These are phyloP conservation scores for Rhodotorula sp. DNA, from an alignment of 1,284 basidiomycete genomes.

Conservation along the genomic window DNA sequence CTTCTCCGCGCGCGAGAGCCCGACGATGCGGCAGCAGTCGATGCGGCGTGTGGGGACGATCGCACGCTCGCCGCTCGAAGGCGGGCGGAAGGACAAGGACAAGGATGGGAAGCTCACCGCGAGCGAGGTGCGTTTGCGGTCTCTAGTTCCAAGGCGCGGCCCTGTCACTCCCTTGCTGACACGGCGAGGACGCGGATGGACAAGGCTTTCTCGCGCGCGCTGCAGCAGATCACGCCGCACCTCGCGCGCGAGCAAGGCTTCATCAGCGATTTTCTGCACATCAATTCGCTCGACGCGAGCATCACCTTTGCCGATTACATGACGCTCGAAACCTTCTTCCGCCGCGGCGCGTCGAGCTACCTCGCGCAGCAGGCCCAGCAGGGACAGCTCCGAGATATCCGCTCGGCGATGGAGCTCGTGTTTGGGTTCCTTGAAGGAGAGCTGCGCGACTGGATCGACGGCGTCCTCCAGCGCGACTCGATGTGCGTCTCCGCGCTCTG, in stretches of 20 bases:
- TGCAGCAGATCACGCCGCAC: slow-evolving; percentile 74
- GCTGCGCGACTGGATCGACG: slow-evolving; percentile 81
- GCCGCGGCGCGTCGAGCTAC: slow-evolving; percentile 76
- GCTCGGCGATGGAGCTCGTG: slow-evolving; percentile 87
- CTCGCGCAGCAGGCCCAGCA: slow-evolving; percentile 51
- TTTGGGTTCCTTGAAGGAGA: slow-evolving; percentile 89
- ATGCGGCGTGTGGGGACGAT: slow-evolving; percentile 52
- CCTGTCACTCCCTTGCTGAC: too few species aligned
- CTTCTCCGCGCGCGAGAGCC: slow-evolving; percentile 26
- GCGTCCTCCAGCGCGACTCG: slow-evolving; percentile 70
- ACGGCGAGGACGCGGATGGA: too few species aligned
- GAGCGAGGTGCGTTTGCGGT: slow-evolving; percentile 61
- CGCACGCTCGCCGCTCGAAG: slow-evolving; percentile 48
- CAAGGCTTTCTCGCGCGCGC: slow-evolving; percentile 74
- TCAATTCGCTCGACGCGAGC: slow-evolving; percentile 70
- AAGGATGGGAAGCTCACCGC: slow-evolving; percentile 64
- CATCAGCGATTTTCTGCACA: slow-evolving; percentile 86
- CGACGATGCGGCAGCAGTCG: slow-evolving; percentile 52
- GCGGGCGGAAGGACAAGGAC: slow-evolving; percentile 54
- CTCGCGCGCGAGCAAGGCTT: slow-evolving; percentile 84
- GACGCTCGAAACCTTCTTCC: slow-evolving; percentile 90
- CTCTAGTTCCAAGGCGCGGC: too few species aligned
- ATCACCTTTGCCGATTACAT: slow-evolving; percentile 96
- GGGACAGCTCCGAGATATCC: slow-evolving; percentile 74
- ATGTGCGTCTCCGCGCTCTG: slow-evolving; percentile 62